Evolutionary conservation across 2,329 filamentous ascomycete genomes (phyloP).

Genomic region (Talaromyces sp.): DNA sequence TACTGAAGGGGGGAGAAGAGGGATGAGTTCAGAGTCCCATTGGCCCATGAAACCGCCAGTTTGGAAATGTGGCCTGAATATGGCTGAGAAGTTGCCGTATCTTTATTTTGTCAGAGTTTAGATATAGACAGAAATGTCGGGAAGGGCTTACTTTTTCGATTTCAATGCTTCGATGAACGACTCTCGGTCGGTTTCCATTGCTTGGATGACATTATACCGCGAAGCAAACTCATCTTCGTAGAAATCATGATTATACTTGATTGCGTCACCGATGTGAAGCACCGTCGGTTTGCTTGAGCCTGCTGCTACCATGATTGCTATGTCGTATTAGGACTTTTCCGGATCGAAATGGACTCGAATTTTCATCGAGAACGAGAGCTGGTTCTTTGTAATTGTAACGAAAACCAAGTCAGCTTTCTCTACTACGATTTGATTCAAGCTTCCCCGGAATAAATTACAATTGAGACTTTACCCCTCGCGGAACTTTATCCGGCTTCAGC

Average conservation of each 20-base stretch:
- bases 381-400: not conserved
- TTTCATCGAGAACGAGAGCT: not conserved
- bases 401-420: not conserved
- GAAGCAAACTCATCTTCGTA: conserved; percentile 38
- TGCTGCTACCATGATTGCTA: not conserved
- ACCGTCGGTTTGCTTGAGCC: conserved; percentile 32
- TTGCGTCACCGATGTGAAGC: conserved; percentile 46
- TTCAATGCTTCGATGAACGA: conserved; percentile 45
- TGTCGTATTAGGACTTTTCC: not conserved
- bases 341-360: not conserved
- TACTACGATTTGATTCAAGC: not conserved
- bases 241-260: conserved; percentile 48
- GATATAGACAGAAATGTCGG: not conserved
- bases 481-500: not conserved
- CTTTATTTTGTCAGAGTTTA: conserved; percentile 17
- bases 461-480: not conserved
- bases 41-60: conserved; percentile 64
- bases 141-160: conserved; percentile 1
- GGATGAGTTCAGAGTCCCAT: conserved; percentile 59
- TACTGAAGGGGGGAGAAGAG: conserved; percentile 51
- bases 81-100: conserved; percentile 43
- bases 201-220: conserved; percentile 41
- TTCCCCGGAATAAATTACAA: not conserved
- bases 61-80: conserved; percentile 61
- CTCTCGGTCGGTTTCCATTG: conserved; percentile 31